Evolutionary conservation across 768 basidiomycete genomes (phyloP).

Genomic region (Grammothele lineata): DNA sequence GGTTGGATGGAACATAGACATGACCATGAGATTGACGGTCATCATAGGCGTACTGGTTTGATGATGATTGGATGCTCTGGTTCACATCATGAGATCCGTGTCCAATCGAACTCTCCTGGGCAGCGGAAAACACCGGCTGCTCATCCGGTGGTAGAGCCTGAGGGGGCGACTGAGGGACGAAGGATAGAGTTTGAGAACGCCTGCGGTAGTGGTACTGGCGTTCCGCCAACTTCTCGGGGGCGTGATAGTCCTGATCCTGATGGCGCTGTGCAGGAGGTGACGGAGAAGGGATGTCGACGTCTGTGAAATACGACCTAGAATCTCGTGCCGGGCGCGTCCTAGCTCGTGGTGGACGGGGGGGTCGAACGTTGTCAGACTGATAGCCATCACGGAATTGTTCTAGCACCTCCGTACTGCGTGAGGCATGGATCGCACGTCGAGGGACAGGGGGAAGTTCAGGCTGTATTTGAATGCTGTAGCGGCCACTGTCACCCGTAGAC

Average conservation of each 20-base stretch:
- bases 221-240: conserved; percentile 9
- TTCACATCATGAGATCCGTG: conserved; percentile 4
- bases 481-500: neutral
- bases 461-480: neutral
- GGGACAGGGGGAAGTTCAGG: conserved; percentile 7
- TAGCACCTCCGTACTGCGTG: conserved; percentile 8
- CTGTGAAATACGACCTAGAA: conserved; percentile 20
- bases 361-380: conserved; percentile 18
- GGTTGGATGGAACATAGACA: conserved; percentile 7
- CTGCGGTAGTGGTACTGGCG: conserved; percentile 23
- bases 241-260: conserved; percentile 7
- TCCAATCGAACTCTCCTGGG: neutral
- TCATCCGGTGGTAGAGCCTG: conserved; percentile 1
- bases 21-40: conserved; percentile 27
- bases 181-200: conserved; percentile 28
- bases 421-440: conserved; percentile 7
- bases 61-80: neutral
- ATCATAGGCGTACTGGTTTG: conserved; percentile 23
- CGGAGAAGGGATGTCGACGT: conserved; percentile 14
- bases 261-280: conserved; percentile 1
- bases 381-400: conserved; percentile 15
- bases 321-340: conserved; percentile 16
- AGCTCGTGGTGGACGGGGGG: conserved; percentile 20
- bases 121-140: neutral
- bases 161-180: conserved; percentile 14